Base-by-base conservation (phyloP, 139 green algal genomes). In the Chlorella sorokiniana region DNA sequence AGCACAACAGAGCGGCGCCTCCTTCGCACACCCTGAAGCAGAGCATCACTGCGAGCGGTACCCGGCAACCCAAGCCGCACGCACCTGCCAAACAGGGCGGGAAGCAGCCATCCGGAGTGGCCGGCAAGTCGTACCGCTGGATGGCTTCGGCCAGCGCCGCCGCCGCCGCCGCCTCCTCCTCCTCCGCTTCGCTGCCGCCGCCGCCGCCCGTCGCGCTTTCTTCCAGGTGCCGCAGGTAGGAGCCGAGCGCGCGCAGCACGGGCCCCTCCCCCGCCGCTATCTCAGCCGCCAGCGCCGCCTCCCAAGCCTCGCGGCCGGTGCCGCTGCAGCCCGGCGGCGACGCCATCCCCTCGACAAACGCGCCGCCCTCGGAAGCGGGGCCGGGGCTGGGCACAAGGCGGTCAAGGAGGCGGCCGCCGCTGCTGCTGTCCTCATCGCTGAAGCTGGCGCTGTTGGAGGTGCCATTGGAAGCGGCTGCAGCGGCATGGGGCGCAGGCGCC, bases 51-150 rank as follows among this genome's bases (percentile, higher is more conserved):
- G n/a, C n/a, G n/a, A n/a, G n/a, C n/a, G n/a, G n/a, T n/a, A n/a
- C n/a, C n/a, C n/a, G n/a, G n/a, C 69, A 61, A 27, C 48, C 71
- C 35, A n/a, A n/a, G n/a, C n/a, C n/a, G n/a, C n/a, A n/a, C n/a
- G n/a, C 54, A 83, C 78, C 78, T 71, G 35, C 45, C 81, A 68
- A 95, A 92, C 33, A 95, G 76, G 3, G 91, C 89, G 14, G 86
- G 76, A 94, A 95, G 62, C 86, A 92, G 16, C 86, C 90, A 33
- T 88, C 79, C 0, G 82, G 84, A 2, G 76, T 79, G 27, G 87
- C 87, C 1, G 87, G 86, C 40, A 69, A 25, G 62, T 85, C 79
- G 42, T 61, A 75, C 11, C 65, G 7, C 4, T 51, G 48, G 9
- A 88, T 72, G 11, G 78, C 76, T 22, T 33, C 27, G 33, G 45